A percentile compares a stretch with the other conserved stretches of the same genome.
phyloP scores from a whole-genome alignment of 768 basidiomycete genomes.

The Hydnomerulius pinastri region DNA sequence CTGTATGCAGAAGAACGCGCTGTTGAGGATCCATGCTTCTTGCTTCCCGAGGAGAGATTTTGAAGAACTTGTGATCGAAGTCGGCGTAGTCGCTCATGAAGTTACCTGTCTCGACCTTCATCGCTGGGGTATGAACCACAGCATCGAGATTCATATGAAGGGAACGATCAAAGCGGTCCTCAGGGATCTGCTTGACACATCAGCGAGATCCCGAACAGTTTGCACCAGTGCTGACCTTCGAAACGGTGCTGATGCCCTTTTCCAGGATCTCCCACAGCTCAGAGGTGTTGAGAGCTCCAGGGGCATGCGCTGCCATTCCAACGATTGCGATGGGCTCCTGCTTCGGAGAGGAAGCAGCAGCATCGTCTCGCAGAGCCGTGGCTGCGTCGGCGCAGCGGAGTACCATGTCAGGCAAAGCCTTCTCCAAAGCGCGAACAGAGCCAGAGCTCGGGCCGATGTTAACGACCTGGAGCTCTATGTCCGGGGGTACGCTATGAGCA shows the following conservation, averaged over 20 bases:
- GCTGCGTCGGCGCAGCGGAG: conserved; percentile 19
- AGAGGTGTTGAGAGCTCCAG: conserved; percentile 47
- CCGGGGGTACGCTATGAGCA: conserved; percentile 13
- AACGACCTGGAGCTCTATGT: conserved; percentile 36
- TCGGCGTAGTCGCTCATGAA: conserved; percentile 57
- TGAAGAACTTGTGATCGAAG: conserved; percentile 75
- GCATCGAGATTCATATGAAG: conserved; percentile 33
- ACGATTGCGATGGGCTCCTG: conserved; percentile 66
- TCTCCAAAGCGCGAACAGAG: conserved; percentile 40
- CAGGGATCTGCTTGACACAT: conserved; percentile 52
- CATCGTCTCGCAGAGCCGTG: conserved; percentile 7
- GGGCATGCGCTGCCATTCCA: conserved; percentile 64
- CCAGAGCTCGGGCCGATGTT: conserved; percentile 53
- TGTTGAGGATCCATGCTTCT: conserved; percentile 79
- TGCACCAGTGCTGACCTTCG: conserved; percentile 44
- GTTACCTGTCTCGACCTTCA: conserved; percentile 61
- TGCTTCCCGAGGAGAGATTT: conserved; percentile 73
- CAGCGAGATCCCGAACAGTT: background rate
- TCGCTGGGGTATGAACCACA: conserved; percentile 38
- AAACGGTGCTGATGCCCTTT: conserved; percentile 54
- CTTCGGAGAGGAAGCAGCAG: conserved; percentile 13
- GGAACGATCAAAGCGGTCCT: conserved; percentile 52
- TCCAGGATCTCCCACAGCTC: conserved; percentile 63
- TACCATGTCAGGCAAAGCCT: conserved; percentile 26
- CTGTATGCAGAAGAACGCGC: conserved; percentile 63